Conservation (phyloP, 1,284 basidiomycete genomes). For the Sparassis latifolia region DNA sequence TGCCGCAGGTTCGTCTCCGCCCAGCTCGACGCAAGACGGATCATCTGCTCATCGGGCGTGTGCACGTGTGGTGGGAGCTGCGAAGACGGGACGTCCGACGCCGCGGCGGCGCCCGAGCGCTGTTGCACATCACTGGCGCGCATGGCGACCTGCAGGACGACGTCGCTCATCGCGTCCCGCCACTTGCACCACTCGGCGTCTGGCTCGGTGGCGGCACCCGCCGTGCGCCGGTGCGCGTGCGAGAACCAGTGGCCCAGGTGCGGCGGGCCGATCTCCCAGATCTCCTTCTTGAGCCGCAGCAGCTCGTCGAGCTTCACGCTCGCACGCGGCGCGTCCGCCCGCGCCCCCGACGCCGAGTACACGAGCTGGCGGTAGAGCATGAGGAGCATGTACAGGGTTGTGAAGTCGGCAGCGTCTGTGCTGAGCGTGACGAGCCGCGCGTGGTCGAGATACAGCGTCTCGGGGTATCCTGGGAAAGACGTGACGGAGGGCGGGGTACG, state of each 20-base stretch:
- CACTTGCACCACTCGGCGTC: constrained; percentile 31
- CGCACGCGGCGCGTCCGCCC: constrained; percentile 2
- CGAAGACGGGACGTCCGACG: constrained; percentile 17
- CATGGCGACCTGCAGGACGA: constrained; percentile 29
- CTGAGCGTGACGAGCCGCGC: constrained; percentile 65
- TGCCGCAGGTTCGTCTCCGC: constrained; percentile 51
- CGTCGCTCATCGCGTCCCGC: constrained; percentile 32
- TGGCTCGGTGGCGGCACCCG: constrained; percentile 2
- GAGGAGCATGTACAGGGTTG: constrained; percentile 74
- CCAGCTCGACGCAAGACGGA: constrained; percentile 60
- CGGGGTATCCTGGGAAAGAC: constrained; percentile 51
- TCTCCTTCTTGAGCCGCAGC: constrained; percentile 63
- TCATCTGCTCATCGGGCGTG: constrained; percentile 42
- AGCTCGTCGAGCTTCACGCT: constrained; percentile 37
- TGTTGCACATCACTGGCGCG: constrained; percentile 25
- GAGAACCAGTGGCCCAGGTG: constrained; percentile 52
- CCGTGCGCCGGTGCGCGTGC: constrained; percentile 11
- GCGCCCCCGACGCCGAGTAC: constrained; percentile 28
- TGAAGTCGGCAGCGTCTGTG: constrained; percentile 71
- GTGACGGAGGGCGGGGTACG: constrained; percentile 23
- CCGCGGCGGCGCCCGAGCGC: constrained; percentile 2
- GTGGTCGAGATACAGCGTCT: constrained; percentile 82
- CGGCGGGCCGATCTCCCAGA: constrained; percentile 66
- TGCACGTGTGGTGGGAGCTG: constrained; percentile 20
- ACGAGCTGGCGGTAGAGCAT: constrained; percentile 75